Conservation (phyloP, 176 grass and related monocot species). For the Carex littledalei region DNA sequence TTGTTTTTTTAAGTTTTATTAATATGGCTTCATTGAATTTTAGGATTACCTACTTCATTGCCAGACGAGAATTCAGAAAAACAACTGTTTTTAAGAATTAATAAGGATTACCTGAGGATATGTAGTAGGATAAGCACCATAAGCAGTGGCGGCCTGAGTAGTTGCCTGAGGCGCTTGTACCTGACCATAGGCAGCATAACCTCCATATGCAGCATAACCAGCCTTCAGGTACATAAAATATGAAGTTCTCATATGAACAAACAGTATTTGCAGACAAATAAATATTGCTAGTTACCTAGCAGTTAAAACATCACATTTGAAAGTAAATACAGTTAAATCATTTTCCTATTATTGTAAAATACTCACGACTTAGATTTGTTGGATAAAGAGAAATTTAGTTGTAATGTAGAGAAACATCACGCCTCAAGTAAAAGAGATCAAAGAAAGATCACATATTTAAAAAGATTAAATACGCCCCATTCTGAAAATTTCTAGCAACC, state of each 20-base stretch:
- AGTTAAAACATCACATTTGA: background rate
- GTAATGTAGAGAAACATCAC: background rate
- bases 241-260: background rate
- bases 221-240: slow-evolving; percentile 15
- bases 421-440: background rate
- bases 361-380: background rate
- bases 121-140: slow-evolving; percentile 28
- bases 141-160: slow-evolving; percentile 25
- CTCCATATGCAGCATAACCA: slow-evolving; percentile 39
- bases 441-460: background rate
- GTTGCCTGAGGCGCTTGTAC: slow-evolving; percentile 22
- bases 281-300: background rate
- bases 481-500: background rate
- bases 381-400: background rate
- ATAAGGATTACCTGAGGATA: background rate
- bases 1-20: no score
- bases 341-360: background rate
- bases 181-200: slow-evolving; percentile 25
- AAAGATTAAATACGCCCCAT: background rate
- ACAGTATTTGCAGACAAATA: background rate
- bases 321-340: background rate
- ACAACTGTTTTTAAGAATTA: background rate
- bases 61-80: background rate
- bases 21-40: no score
- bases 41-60: no score